These are phyloP conservation scores for Monosporascus cannonballus DNA, from an alignment of 2,329 filamentous ascomycete genomes.

Conservation along the genomic window DNA sequence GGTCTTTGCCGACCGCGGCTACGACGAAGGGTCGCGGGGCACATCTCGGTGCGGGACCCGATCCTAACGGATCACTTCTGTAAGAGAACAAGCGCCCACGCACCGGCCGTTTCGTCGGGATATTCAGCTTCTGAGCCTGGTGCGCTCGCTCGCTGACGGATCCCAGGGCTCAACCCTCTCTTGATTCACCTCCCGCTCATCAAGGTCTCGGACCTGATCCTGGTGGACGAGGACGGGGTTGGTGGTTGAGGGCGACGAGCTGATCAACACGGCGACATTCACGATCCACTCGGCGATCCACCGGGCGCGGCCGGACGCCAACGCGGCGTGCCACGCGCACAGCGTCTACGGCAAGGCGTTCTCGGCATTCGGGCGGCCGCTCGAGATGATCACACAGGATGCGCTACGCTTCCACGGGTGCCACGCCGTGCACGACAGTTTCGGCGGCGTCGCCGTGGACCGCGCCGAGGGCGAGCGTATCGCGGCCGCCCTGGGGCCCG, in stretches of 20 bases:
- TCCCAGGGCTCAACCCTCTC: constrained; percentile 1
- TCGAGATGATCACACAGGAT: constrained; percentile 56
- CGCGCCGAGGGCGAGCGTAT: constrained; percentile 35
- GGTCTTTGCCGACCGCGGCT: constrained; percentile 55
- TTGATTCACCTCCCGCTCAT: constrained; percentile 6
- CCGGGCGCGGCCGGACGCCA: constrained; percentile 50
- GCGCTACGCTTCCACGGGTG: constrained; percentile 44
- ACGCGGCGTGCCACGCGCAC: constrained; percentile 53
- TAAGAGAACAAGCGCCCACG: constrained; percentile 24
- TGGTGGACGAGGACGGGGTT: constrained; percentile 5
- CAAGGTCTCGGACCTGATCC: constrained; percentile 4
- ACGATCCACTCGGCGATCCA: constrained; percentile 57
- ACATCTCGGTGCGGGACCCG: constrained; percentile 58
- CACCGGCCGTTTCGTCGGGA: too few relatives aligned
- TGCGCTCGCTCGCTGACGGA: background rate
- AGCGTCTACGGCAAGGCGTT: constrained; percentile 52
- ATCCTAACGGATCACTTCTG: constrained; percentile 53
- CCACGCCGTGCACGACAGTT: constrained; percentile 23
- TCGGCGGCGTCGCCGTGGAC: constrained; percentile 32
- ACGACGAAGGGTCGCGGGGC: constrained; percentile 56
- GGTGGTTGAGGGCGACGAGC: constrained; percentile 1
- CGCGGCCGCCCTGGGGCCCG: constrained; percentile 31
- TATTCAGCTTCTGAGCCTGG: too few relatives aligned
- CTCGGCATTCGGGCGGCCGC: constrained; percentile 46
- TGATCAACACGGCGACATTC: constrained; percentile 35